Conservation (phyloP, 2,329 filamentous ascomycete genomes). For the Colletotrichum liriopes region DNA sequence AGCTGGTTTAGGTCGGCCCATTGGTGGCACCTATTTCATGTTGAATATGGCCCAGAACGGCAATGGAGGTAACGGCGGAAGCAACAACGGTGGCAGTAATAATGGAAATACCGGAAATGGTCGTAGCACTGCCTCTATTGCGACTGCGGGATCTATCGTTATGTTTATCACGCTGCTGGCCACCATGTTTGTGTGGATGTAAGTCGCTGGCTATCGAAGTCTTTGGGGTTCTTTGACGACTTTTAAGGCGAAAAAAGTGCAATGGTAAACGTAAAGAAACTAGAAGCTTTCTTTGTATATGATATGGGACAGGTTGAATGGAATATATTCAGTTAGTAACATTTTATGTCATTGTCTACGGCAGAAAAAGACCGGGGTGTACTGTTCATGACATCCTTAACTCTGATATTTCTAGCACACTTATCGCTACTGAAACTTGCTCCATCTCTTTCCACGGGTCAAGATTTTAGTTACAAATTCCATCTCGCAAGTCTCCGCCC, state of each 20-base stretch:
- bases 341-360: no score
- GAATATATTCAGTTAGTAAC: not conserved
- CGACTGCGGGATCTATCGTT: slow-evolving; percentile 23
- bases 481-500: no score
- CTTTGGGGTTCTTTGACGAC: not conserved
- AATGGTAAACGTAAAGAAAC: not conserved
- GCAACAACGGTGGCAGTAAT: slow-evolving; percentile 6
- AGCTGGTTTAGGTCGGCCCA: slow-evolving; percentile 47
- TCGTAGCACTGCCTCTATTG: slow-evolving; percentile 25
- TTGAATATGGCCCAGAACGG: slow-evolving; percentile 45
- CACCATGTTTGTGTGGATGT: slow-evolving; percentile 41
- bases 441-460: slow-evolving; percentile 73
- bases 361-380: not conserved
- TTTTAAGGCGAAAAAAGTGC: not conserved
- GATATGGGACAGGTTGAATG: not conserved
- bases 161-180: slow-evolving; percentile 35
- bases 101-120: slow-evolving; percentile 25
- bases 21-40: slow-evolving; percentile 49
- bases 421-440: slow-evolving; percentile 56
- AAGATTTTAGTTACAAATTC: no score
- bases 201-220: not conserved
- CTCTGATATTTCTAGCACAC: not conserved
- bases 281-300: not conserved
- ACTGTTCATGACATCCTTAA: no score
- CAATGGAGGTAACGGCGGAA: not conserved